Conservation (phyloP, 1,284 basidiomycete genomes). For the Phellinidium pouzarii region DNA sequence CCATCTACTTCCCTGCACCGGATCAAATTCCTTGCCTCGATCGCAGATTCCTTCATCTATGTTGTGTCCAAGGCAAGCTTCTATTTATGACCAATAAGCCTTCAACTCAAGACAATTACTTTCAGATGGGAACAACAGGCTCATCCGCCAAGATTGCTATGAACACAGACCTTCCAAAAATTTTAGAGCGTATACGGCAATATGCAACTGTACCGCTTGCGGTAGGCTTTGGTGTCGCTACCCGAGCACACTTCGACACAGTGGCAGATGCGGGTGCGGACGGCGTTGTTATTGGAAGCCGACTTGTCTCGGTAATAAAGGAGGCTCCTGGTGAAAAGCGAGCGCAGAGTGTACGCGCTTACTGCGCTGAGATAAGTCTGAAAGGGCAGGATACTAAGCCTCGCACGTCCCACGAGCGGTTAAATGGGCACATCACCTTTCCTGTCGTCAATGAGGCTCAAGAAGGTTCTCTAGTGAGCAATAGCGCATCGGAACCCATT, state of each 20-base stretch:
- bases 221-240: constrained; percentile 95
- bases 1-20: constrained; percentile 87
- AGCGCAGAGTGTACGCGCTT: constrained; percentile 61
- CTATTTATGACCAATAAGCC: neutral
- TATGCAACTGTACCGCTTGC: constrained; percentile 80
- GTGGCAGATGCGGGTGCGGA: constrained; percentile 86
- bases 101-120: neutral
- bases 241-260: constrained; percentile 84
- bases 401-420: constrained; percentile 29
- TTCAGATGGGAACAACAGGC: constrained; percentile 97
- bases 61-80: constrained; percentile 78
- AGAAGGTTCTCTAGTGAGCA: constrained; percentile 26
- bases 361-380: constrained; percentile 64
- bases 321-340: constrained; percentile 47
- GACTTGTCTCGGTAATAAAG: constrained; percentile 78
- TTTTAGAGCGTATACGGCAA: constrained; percentile 67
- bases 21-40: constrained; percentile 85
- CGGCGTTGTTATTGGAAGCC: constrained; percentile 91
- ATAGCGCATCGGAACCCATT: constrained; percentile 32
- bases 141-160: constrained; percentile 72
- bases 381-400: constrained; percentile 42
- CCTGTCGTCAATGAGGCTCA: constrained; percentile 25
- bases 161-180: constrained; percentile 73
- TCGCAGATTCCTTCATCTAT: constrained; percentile 97
- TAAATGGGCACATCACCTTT: constrained; percentile 20